Evolutionary conservation across 2,329 filamentous ascomycete species (phyloP), one percentile per base, ranked within the genome.

Genomic region (Xylariaceae sp.): DNA sequence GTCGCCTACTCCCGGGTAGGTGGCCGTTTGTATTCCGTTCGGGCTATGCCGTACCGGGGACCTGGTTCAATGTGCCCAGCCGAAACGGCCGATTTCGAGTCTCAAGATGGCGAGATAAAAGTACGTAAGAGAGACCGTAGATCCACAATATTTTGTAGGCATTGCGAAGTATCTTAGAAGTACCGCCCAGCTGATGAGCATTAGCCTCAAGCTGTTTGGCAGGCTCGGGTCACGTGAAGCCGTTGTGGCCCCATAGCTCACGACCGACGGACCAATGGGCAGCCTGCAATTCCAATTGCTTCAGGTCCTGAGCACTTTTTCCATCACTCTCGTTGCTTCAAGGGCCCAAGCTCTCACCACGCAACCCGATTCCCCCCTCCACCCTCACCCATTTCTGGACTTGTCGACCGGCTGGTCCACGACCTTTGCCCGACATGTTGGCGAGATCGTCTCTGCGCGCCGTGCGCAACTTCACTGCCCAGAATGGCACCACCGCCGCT

Each of bases 391-490:
- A 59, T 60, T 66, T 63, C 67, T 64, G 63, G 66, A 65, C 66
- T 64, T 64, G 67, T 66, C 66, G 62, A 60, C 66, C 64, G 65
- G 67, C 66, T 67, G 67, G 69, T 65, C 67, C 65, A 70, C 76
- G 73, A 72, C 74, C 72, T 69, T 74, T 73, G 77, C 77, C 77
- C 83, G 88, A 78, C 76, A 97, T 97, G 93, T 87, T 97, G 85
- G 89, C 90, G 81, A 89, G 92, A 84, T 91, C 92, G 80, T 86
- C 86, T 80, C 81, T 95, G 84, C 91, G 91, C 83, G 87, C 89
- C 77, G 84, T 89, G 85, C 92, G 92, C 86, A 84, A 88, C 74
- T 83, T 92, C 82, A 88, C 87, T 78, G 84, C 88, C 73, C 82
- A 86, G 81, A 88, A 88, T 82, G 83, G 84, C 78, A 82, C 87